Conservation (phyloP, 1,284 basidiomycete genomes). For the Singerocomus inundabilis region DNA sequence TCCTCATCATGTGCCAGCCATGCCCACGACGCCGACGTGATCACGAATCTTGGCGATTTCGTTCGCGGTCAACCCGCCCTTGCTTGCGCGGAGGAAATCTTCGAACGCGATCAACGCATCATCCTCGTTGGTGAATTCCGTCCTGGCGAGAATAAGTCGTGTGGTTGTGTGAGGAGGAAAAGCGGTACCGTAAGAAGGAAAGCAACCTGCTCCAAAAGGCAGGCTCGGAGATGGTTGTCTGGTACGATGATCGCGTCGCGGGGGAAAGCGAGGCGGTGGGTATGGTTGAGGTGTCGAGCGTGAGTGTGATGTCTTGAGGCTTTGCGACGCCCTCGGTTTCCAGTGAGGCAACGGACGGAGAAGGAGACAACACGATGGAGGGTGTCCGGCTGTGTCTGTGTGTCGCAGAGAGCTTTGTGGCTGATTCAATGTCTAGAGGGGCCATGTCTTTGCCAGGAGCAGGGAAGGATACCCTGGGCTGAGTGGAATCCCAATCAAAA, state of each 20-base stretch:
- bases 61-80: conserved; percentile 62
- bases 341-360: conserved; percentile 49
- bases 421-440: conserved; percentile 14
- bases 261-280: conserved; percentile 43
- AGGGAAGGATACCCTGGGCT: conserved; percentile 32
- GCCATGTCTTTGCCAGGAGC: conserved; percentile 20
- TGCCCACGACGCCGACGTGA: conserved; percentile 70
- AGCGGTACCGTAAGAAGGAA: conserved; percentile 56
- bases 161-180: neutral
- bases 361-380: conserved; percentile 72
- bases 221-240: conserved; percentile 65
- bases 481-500: conserved; percentile 61
- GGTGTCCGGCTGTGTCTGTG: conserved; percentile 62
- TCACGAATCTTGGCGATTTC: conserved; percentile 82
- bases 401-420: conserved; percentile 29
- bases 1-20: conserved; percentile 62
- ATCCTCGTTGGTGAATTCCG: conserved; percentile 51
- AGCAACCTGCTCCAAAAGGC: conserved; percentile 75
- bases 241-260: conserved; percentile 55
- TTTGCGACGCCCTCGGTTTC: conserved; percentile 35
- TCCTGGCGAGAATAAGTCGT: conserved; percentile 37
- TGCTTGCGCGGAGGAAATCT: conserved; percentile 71
- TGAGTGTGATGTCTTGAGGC: conserved; percentile 63
- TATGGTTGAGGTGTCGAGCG: conserved; percentile 54
- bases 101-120: conserved; percentile 69